Base-by-base conservation (phyloP, 805 yeast genomes). In the Wickerhamiella lipophila region DNA sequence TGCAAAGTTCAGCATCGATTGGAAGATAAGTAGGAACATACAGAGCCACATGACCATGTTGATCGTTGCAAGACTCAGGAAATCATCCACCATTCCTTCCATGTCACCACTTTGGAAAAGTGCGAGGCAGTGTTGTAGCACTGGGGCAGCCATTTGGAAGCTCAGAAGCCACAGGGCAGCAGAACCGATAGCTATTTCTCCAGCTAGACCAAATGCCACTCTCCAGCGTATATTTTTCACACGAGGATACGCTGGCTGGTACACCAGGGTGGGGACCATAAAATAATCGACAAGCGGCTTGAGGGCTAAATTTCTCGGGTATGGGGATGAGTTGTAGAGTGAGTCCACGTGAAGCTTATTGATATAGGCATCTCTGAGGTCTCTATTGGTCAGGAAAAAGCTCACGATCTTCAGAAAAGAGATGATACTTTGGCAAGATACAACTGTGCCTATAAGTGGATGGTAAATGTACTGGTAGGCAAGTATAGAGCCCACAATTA, bases 191-290 rank as follows among this genome's bases (percentile, higher is more conserved):
- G 62, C 52, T 48, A 71, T 59, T 51, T 68, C 75, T n/a, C 58
- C 52, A 7, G 65, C 40, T 16, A 70, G 61, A 30, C 64, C 58
- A 19, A 63, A 35, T 27, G 66, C 63, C n/a, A 59, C 56, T 45
- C 60, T 53, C 57, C 56, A 50, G 19, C 70, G 56, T 27, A 65
- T 58, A 13, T 55, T 49, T 1, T 58, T 53, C 7, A 65, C 57
- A 16, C 65, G 58, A 4, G 76, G 76, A 53, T 71, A 71, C 7
- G 64, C 70, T 1, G 76, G 76, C 56, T 71, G 76, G 54, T 71
- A 71, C 8, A 71, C 67, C 45, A 71, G 60, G 3, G 76, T 71
- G 1, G 76, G 76, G 0, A 73, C 71, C 57, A 64, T 62, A 69
- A 72, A 66, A 56, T 65, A 72, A 53, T 67, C 66, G 9, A 63